Percentiles rank a stretch among this genome's conserved stretches.
Conservation (phyloP, 352 stramenopile genomes). For the Blastocystis sp. region DNA sequence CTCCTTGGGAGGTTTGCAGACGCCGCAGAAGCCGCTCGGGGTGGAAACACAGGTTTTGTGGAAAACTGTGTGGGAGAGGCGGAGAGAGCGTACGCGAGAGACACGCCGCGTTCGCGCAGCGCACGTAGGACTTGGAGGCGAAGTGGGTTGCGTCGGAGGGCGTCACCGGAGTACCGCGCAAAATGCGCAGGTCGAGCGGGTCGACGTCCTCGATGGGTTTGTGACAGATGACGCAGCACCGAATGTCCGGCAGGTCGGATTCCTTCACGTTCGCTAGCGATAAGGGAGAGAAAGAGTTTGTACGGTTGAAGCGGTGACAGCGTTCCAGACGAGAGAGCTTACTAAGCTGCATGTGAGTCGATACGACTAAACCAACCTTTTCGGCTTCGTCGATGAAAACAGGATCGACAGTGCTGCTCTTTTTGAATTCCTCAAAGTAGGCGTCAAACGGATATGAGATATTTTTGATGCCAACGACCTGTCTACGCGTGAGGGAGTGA, state of each 20-base stretch:
- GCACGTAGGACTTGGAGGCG: slow-evolving; percentile 11
- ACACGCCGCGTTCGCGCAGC: slow-evolving; percentile 29
- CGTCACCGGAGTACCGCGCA: neutral
- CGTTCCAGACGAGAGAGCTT: slow-evolving; percentile 12
- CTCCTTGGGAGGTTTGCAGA: neutral
- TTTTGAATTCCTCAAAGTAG: slow-evolving; percentile 26
- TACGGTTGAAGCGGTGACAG: neutral
- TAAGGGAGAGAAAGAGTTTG: neutral
- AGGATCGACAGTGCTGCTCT: slow-evolving; percentile 13
- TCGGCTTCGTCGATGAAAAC: slow-evolving; percentile 7
- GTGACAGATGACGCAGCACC: slow-evolving; percentile 31
- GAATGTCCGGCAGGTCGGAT: neutral
- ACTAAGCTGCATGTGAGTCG: neutral
- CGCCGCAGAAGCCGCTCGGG: neutral
- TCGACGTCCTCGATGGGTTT: slow-evolving; percentile 39
- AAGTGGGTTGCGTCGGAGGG: neutral
- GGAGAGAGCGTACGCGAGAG: neutral
- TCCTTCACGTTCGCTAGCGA: slow-evolving; percentile 5
- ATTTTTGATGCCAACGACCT: slow-evolving; percentile 49
- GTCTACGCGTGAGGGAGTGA: neutral
- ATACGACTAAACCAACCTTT: neutral
- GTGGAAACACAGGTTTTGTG: slow-evolving; percentile 20
- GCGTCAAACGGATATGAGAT: slow-evolving; percentile 48
- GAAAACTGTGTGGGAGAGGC: neutral
- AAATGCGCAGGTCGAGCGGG: neutral